phyloP scores from a whole-genome alignment of 176 grass and related monocot species.

The Lolium perenne region DNA sequence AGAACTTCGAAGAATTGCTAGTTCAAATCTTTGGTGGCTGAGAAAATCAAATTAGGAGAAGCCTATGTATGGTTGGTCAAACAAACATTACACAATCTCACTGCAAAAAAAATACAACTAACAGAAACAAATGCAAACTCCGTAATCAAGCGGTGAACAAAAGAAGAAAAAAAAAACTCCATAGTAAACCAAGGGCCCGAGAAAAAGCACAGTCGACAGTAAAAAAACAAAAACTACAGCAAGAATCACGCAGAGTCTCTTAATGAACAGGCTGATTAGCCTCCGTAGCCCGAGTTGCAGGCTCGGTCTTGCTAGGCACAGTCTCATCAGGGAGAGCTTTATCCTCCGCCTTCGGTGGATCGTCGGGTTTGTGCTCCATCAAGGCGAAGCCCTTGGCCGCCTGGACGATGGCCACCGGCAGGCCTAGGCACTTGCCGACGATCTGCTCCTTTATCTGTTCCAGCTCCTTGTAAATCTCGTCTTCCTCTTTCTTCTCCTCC shows the following conservation, averaged over 20 bases:
- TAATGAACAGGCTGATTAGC: not conserved
- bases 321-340: not conserved
- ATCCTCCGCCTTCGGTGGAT: not conserved
- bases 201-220: not conserved
- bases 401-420: constrained; percentile 56
- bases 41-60: too few species aligned
- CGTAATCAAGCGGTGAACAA: not conserved
- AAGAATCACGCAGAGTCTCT: not conserved
- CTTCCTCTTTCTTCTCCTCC: not conserved
- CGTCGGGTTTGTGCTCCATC: not conserved
- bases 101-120: too few species aligned
- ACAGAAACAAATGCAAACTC: not conserved
- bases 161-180: not conserved
- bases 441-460: constrained; percentile 25
- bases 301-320: not conserved
- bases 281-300: not conserved
- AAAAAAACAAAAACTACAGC: constrained; percentile 3
- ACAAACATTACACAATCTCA: too few species aligned
- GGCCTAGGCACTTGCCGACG: constrained; percentile 46
- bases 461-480: constrained; percentile 7
- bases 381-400: constrained; percentile 47
- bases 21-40: too few species aligned
- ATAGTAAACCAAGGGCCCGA: not conserved
- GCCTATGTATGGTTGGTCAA: too few species aligned
- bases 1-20: too few species aligned